Conservation (phyloP, 2,329 filamentous ascomycete genomes). For the Diatrype stigma region DNA sequence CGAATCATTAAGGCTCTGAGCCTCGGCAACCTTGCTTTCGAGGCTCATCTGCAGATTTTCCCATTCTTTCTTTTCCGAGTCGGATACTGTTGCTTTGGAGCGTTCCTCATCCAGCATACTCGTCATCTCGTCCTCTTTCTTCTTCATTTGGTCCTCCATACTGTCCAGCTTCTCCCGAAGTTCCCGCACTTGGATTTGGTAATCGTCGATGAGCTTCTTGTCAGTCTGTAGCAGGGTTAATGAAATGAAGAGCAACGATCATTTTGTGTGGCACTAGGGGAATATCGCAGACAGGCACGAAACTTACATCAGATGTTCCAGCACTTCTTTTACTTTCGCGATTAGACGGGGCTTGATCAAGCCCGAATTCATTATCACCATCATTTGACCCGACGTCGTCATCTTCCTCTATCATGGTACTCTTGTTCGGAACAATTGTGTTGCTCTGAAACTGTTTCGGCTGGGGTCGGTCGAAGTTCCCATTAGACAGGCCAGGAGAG, state of each 20-base stretch:
- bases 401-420: slow-evolving; percentile 94
- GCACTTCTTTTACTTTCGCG: slow-evolving; percentile 33
- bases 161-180: slow-evolving; percentile 69
- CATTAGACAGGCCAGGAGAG: slow-evolving; percentile 54
- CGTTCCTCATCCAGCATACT: slow-evolving; percentile 57
- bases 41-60: slow-evolving; percentile 60
- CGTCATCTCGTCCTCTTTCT: slow-evolving; percentile 68
- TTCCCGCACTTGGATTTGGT: slow-evolving; percentile 70
- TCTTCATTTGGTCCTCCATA: slow-evolving; percentile 65
- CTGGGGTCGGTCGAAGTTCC: slow-evolving; percentile 70
- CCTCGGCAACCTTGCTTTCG: slow-evolving; percentile 69
- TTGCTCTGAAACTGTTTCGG: slow-evolving; percentile 92
- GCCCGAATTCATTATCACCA: slow-evolving; percentile 59
- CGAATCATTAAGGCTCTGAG: slow-evolving; percentile 72
- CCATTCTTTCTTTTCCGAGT: slow-evolving; percentile 68
- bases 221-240: slow-evolving; percentile 46
- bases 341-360: slow-evolving; percentile 39
- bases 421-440: slow-evolving; percentile 96
- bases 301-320: slow-evolving; percentile 33
- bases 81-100: slow-evolving; percentile 44
- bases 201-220: slow-evolving; percentile 71
- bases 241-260: not conserved
- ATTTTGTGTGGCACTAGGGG: too few species aligned
- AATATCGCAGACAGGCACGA: too few species aligned
- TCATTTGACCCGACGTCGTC: slow-evolving; percentile 64